Base-by-base conservation (phyloP, 1,139 yeast genomes). In the Hyphopichia pseudoburtonii region DNA sequence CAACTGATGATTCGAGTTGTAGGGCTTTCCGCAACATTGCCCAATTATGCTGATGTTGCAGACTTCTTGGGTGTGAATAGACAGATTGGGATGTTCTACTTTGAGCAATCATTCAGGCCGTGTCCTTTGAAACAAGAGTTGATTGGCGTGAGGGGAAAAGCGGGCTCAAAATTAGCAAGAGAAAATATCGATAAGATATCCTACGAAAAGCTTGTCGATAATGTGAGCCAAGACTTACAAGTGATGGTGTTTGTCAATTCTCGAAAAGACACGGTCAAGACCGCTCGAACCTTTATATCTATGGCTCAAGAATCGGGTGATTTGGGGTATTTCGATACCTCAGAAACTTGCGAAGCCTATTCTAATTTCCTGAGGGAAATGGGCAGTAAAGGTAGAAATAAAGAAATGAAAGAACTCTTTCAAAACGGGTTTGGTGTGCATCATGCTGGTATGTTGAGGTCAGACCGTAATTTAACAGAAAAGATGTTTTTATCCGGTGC, bases 221-320 rank as follows among this genome's bases (percentile, higher is more conserved):
- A 82, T 66, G 62, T 90, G 1, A 62, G 67, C 14, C 70, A 76
- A 37, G 97, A 94, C 1, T 79, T 81, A 31, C 98, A 94, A 51
- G 96, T 92, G 2, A 94, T 92, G 98, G 86, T 92, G 0, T 92
- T 92, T 66, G 98, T 94, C 3, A 96, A 92, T 55, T 88, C 97
- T 0, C 73, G 99, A 60, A 88, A 88, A 51, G 98, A 92, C 43
- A 94, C 99, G 0, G 81, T 82, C 3, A 87, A 82, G 43, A 82
- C 96, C 3, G 89, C 96, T 0, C 71, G 84, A 44, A 78, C 80
- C 0, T 86, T 82, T 48, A 84, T 85, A 27, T 68, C 76, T 12
- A 71, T 82, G 78, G 92, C 96, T 0, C 78, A 76, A 43, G 72
- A 73, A 16, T 66, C 76, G 41, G 73, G 76, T 31, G 86, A 83